These are phyloP conservation scores for Groenewaldozyma sp. DNA, from an alignment of 1,139 yeast species.

Conservation along the genomic window DNA sequence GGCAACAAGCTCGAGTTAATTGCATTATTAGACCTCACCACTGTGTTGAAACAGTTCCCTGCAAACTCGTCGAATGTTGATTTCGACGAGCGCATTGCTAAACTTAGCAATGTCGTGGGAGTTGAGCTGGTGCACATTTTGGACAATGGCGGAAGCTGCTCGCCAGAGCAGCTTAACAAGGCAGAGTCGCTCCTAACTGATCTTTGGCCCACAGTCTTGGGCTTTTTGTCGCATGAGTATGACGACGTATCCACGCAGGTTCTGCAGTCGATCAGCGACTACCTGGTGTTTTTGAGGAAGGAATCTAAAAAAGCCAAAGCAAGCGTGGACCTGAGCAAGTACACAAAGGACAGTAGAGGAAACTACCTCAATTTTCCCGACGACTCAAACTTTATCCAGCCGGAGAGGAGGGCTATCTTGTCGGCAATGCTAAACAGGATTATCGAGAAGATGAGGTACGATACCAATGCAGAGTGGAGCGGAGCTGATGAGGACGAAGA, in stretches of 20 bases:
- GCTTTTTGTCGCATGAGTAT: constrained; percentile 67
- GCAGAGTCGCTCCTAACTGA: constrained; percentile 42
- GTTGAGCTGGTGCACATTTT: constrained; percentile 59
- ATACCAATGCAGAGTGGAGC: constrained; percentile 56
- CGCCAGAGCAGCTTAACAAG: constrained; percentile 29
- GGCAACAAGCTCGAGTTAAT: constrained; percentile 74
- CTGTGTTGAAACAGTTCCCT: constrained; percentile 35
- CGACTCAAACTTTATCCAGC: constrained; percentile 24
- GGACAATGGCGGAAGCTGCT: constrained; percentile 35
- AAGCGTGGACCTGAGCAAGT: constrained; percentile 20
- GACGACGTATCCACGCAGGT: constrained; percentile 84
- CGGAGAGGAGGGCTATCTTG: constrained; percentile 42
- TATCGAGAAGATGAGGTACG: constrained; percentile 67
- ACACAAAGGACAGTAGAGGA: constrained; percentile 21
- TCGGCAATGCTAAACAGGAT: constrained; percentile 58
- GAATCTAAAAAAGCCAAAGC: constrained; percentile 28
- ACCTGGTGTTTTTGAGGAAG: constrained; percentile 61
- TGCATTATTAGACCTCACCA: constrained; percentile 55
- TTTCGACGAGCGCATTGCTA: constrained; percentile 69
- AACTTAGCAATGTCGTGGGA: constrained; percentile 65
- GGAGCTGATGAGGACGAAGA: constrained; percentile 41
- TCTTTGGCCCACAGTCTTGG: constrained; percentile 65
- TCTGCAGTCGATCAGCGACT: constrained; percentile 70
- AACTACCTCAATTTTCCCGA: constrained; percentile 23
- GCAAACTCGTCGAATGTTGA: constrained; percentile 44